Evolutionary conservation across 2,329 filamentous ascomycete genomes (phyloP).

Genomic region (Talaromyces albobiverticillius): DNA sequence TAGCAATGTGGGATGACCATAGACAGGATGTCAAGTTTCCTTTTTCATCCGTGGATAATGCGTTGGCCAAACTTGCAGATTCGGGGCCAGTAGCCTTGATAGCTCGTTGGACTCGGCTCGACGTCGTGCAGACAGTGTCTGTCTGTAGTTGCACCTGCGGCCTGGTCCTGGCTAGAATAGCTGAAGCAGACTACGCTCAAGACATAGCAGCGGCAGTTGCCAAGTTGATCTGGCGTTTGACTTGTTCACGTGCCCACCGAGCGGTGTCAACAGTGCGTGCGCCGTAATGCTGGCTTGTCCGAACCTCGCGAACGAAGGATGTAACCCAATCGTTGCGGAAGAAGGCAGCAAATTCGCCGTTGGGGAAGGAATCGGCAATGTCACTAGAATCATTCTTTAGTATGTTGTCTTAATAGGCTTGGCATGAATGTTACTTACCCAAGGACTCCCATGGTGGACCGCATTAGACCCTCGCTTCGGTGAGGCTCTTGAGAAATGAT

Average conservation of each 20-base stretch:
- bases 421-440: constrained; percentile 61
- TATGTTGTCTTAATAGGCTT: constrained; percentile 13
- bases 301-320: constrained; percentile 85
- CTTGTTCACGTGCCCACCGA: constrained; percentile 94
- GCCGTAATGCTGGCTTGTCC: constrained; percentile 82
- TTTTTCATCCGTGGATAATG: not conserved
- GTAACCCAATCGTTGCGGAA: constrained; percentile 93
- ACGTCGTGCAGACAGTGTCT: not conserved
- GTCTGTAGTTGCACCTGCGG: not conserved
- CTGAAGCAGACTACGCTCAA: constrained; percentile 22
- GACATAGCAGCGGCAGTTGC: constrained; percentile 38
- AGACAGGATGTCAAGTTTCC: not conserved
- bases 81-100: constrained; percentile 1
- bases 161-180: not conserved
- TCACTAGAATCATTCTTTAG: constrained; percentile 60
- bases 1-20: not conserved
- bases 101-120: not conserved
- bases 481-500: constrained; percentile 77
- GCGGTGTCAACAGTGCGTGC: constrained; percentile 87
- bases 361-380: constrained; percentile 87
- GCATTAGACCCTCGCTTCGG: constrained; percentile 85
- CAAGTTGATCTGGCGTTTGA: constrained; percentile 72
- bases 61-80: not conserved
- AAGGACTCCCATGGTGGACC: constrained; percentile 95
- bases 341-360: constrained; percentile 76